Base-by-base conservation (phyloP, 2,329 filamentous ascomycete species). In the Xylariales sp. region DNA sequence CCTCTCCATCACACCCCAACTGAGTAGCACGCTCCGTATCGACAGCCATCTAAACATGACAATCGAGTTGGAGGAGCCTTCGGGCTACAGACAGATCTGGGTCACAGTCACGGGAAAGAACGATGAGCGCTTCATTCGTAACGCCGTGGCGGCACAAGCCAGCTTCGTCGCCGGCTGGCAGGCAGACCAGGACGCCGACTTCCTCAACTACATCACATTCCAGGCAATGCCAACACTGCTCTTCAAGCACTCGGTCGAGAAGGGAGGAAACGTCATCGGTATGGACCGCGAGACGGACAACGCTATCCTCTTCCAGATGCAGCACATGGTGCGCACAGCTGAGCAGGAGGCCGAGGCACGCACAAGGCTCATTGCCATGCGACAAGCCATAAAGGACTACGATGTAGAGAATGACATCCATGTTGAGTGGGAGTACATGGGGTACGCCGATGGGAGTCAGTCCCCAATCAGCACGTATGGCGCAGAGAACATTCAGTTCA, bases 231-330 rank as follows among this genome's bases (percentile, higher is more conserved):
- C 67, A 10, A 58, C 59, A n/a, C 48, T 62, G 3, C 59, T 62
- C 44, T 56, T 53, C 34, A 46, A 57, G 38, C 50, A 62, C 11
- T 62, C 61, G 20, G 44, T 45, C 4, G 55, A 55, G 24, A 60
- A 56, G 37, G 63, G 68, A 40, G 64, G 63, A 29, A 67, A 66
- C 46, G 58, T 70, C 35, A 54, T 69, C 22, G 62, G 61, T 4
- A 51, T 70, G 9, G 58, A 62, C 51, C 58, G 41, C 11, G 45
- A 54, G 47, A 48, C 56, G 24, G 60, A 58, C 18, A 61, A 59
- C 42, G 55, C 55, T 11, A 43, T 59, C 29, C 46, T 55, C 20
- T 62, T 57, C 52, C 56, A 58, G 15, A 42, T 51, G 16, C 48
- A 56, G 45, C 49, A 57, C 18, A 57, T 58, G 43, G 52, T 63